These are phyloP conservation scores for Penicillium diatomitis DNA, from an alignment of 495 filamentous ascomycete genomes.

Conservation along the genomic window DNA sequence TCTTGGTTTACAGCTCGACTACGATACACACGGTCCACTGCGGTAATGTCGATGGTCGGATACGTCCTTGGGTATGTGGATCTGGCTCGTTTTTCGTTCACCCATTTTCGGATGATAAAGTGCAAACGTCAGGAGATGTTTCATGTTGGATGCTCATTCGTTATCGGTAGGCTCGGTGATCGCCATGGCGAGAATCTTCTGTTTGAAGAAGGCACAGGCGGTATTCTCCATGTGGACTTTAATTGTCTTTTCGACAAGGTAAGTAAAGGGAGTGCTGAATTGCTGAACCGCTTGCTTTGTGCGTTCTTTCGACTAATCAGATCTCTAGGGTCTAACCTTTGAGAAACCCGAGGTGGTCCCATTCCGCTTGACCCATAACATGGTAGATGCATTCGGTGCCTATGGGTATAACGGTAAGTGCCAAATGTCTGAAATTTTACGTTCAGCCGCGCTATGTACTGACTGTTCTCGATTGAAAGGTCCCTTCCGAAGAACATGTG, in stretches of 20 bases:
- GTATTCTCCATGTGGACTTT: conserved; percentile 96
- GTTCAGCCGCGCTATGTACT: too few relatives aligned
- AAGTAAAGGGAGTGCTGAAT: background rate
- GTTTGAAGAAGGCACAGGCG: conserved; percentile 88
- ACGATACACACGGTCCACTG: conserved; percentile 83
- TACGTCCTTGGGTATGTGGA: conserved; percentile 66
- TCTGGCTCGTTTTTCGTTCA: background rate
- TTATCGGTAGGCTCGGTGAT: conserved; percentile 62
- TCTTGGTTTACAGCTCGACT: conserved; percentile 89
- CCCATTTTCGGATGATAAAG: background rate
- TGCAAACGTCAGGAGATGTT: too few relatives aligned
- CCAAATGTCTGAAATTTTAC: too few relatives aligned
- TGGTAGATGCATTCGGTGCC: conserved; percentile 92
- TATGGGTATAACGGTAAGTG: conserved; percentile 66
- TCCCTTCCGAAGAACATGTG: conserved; percentile 82
- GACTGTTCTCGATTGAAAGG: conserved; percentile 28
- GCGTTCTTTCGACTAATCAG: conserved; percentile 2
- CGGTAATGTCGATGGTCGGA: conserved; percentile 97
- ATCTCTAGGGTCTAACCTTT: conserved; percentile 65
- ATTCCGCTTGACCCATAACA: conserved; percentile 98
- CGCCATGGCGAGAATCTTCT: conserved; percentile 98
- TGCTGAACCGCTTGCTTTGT: too few relatives aligned
- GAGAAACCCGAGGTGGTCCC: conserved; percentile 90
- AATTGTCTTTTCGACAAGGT: conserved; percentile 98
- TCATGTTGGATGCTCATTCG: too few relatives aligned